Percentiles rank a stretch among this genome's conserved stretches.
Evolutionary conservation across 2,329 filamentous ascomycete species (phyloP).

Genomic region (Penicillium sp.): DNA sequence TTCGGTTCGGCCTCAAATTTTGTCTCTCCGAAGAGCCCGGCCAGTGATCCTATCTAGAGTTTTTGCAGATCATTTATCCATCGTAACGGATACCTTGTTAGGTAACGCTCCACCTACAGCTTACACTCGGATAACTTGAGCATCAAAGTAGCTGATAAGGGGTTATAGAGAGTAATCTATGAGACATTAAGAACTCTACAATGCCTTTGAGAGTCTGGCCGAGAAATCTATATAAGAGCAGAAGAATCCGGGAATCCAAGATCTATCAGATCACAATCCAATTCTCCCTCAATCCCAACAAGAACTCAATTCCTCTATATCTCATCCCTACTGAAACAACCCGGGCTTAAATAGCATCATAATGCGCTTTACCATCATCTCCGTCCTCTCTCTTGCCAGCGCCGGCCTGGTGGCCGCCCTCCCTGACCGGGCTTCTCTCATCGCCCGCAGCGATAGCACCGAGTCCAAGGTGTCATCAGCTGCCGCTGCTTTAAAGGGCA

Average conservation of each 20-base stretch:
- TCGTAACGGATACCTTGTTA: neutral
- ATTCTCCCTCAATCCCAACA: neutral
- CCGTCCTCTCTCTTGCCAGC: conserved; percentile 27
- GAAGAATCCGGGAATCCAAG: neutral
- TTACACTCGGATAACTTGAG: neutral
- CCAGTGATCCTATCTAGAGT: conserved; percentile 13
- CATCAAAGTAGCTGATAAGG: conserved; percentile 4
- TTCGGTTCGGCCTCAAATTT: neutral
- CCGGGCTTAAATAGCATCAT: conserved; percentile 10
- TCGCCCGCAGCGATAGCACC: conserved; percentile 10
- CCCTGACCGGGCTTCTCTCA: conserved; percentile 11
- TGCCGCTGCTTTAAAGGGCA: conserved; percentile 8
- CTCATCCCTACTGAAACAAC: neutral
- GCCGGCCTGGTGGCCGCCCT: conserved; percentile 28
- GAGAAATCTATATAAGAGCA: conserved; percentile 8
- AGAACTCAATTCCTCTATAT: neutral
- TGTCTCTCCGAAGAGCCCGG: neutral
- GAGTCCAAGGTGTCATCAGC: conserved; percentile 11
- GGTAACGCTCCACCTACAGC: conserved; percentile 3
- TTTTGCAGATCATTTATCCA: conserved; percentile 8
- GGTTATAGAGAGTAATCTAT: neutral
- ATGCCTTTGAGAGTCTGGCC: neutral
- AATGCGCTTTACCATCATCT: conserved; percentile 29
- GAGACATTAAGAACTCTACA: neutral
- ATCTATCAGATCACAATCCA: neutral